Percentiles rank a stretch among this genome's conserved stretches.
Evolutionary conservation across 768 basidiomycete species (phyloP).

Genomic region (Naematelia encephala): DNA sequence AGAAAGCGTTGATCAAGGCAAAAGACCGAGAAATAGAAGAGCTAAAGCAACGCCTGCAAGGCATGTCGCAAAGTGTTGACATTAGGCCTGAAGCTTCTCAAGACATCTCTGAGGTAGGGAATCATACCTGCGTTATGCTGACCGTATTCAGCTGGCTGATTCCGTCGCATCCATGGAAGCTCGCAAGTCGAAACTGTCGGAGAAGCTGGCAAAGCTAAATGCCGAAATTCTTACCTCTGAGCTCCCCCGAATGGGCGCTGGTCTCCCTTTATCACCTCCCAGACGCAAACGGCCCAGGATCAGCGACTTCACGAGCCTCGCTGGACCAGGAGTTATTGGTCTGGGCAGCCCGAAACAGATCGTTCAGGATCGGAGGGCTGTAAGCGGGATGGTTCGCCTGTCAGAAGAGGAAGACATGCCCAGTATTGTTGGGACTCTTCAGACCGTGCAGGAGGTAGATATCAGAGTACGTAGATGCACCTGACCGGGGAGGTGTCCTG

Average conservation of each 20-base stretch:
- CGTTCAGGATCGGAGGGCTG: constrained; percentile 28
- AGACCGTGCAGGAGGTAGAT: constrained; percentile 4
- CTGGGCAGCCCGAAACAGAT: constrained; percentile 23
- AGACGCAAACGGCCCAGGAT: constrained; percentile 43
- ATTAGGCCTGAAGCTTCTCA: neutral
- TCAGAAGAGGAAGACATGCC: constrained; percentile 27
- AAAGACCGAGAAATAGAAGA: constrained; percentile 50
- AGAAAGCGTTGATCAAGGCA: constrained; percentile 46
- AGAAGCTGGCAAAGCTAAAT: constrained; percentile 45
- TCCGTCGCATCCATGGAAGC: constrained; percentile 46
- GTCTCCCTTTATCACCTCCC: constrained; percentile 21
- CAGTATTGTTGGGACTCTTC: constrained; percentile 19
- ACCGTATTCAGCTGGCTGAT: constrained; percentile 31
- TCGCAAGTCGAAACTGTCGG: constrained; percentile 33
- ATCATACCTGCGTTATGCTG: neutral
- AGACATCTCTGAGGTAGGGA: constrained; percentile 8
- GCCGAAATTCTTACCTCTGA: constrained; percentile 45
- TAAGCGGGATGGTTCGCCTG: constrained; percentile 39
- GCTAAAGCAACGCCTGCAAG: constrained; percentile 36
- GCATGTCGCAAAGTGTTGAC: constrained; percentile 9
- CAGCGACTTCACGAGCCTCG: constrained; percentile 39
- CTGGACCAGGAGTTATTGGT: constrained; percentile 22
- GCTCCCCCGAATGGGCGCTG: constrained; percentile 23
- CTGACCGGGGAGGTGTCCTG: neutral
- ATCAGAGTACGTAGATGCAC: constrained; percentile 2